A percentile compares a stretch with the other conserved stretches of the same genome.
Conservation (phyloP, 164 flowering plant genomes). For the Tetracentron sinense region DNA sequence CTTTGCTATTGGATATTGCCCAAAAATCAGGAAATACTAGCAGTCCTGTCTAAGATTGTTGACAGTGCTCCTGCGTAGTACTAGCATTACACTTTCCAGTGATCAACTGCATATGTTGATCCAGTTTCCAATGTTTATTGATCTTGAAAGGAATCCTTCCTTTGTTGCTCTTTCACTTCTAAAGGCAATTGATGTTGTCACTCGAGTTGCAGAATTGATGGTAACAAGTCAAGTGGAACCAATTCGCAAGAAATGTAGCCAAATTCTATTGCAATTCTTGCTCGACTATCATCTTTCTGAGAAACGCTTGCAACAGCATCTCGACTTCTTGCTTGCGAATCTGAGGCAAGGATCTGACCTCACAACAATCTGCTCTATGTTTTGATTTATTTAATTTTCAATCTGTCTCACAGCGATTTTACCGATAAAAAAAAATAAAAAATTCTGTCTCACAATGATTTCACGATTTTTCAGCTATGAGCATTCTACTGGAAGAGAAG, state of each 20-base stretch:
- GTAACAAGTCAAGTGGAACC: constrained; percentile 70
- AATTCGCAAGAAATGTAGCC: constrained; percentile 71
- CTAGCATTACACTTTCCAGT: constrained; percentile 57
- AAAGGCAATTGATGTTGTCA: constrained; percentile 76
- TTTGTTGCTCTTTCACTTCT: constrained; percentile 71
- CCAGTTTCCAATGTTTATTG: constrained; percentile 81
- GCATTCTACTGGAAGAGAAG: constrained; percentile 77
- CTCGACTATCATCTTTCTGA: constrained; percentile 62
- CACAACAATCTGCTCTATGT: neutral
- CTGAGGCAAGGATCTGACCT: constrained; percentile 44
- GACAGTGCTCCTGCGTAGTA: constrained; percentile 56
- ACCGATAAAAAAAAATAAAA: too few species aligned
- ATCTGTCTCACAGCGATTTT: too few species aligned
- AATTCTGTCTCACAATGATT: too few species aligned
- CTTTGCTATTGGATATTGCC: constrained; percentile 60
- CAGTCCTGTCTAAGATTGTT: constrained; percentile 75
- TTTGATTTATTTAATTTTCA: constrained; percentile 4
- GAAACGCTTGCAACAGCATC: constrained; percentile 76
- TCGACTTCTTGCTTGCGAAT: constrained; percentile 61
- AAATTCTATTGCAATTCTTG: constrained; percentile 76
- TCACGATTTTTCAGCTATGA: constrained; percentile 58
- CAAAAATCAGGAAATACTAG: constrained; percentile 43
- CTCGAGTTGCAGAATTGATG: constrained; percentile 66
- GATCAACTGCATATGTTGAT: constrained; percentile 68
- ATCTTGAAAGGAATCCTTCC: constrained; percentile 75